These are phyloP conservation scores for Hanseniaspora lachancei DNA, from an alignment of 805 yeast genomes.

Conservation along the genomic window DNA sequence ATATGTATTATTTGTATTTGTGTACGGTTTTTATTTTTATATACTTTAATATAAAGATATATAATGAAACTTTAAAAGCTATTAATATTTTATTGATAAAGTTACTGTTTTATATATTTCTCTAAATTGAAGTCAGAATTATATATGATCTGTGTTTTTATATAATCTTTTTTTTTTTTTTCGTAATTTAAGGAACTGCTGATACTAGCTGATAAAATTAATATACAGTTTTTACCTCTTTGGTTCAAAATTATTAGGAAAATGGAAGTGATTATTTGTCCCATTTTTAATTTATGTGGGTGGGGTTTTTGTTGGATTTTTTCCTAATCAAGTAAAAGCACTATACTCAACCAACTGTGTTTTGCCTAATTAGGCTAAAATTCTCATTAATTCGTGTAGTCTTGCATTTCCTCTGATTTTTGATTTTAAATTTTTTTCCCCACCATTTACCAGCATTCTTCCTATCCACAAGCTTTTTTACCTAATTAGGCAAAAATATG, in stretches of 20 bases:
- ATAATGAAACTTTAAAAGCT: too few species aligned
- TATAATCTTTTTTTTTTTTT: background rate
- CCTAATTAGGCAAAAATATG: slow-evolving; percentile 8
- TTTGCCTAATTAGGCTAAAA: slow-evolving; percentile 5
- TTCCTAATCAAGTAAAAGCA: slow-evolving; percentile 6
- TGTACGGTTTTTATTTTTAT: slow-evolving; percentile 9
- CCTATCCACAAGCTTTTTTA: background rate
- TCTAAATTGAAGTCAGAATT: background rate
- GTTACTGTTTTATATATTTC: background rate
- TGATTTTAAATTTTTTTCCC: too few species aligned
- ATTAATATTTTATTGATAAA: background rate
- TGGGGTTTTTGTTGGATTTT: background rate
- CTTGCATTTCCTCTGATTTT: background rate
- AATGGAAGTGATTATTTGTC: too few species aligned
- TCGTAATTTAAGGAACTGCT: too few species aligned
- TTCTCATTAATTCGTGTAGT: background rate
- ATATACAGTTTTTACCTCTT: too few species aligned
- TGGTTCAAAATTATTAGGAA: too few species aligned
- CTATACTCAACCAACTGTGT: background rate
- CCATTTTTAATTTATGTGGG: background rate
- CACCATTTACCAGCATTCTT: background rate
- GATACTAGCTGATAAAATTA: too few species aligned
- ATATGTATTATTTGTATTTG: background rate
- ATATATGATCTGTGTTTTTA: background rate
- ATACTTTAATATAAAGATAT: background rate